These are phyloP conservation scores for Schizothecium vesticola DNA, from an alignment of 495 filamentous ascomycete species.

Conservation along the genomic window DNA sequence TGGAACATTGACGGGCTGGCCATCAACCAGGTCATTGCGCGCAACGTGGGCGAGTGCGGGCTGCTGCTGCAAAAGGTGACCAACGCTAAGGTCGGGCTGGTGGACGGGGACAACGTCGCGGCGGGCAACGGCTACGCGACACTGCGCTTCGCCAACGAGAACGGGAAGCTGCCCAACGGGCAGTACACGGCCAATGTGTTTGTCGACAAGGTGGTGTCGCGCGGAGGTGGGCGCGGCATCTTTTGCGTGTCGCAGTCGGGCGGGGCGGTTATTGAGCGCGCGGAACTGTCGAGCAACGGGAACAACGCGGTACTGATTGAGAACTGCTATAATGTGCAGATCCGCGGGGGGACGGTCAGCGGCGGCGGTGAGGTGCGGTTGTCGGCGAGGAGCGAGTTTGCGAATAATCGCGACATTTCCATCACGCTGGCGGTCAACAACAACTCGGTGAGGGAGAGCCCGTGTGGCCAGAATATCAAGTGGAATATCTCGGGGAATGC, in stretches of 20 bases:
- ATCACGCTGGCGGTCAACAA: conserved; percentile 37
- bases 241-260: conserved; percentile 46
- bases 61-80: conserved; percentile 39
- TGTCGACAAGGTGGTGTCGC: conserved; percentile 40
- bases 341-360: conserved; percentile 37
- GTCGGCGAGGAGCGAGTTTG: conserved; percentile 38
- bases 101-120: conserved; percentile 43
- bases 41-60: conserved; percentile 41
- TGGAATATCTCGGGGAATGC: conserved; percentile 37
- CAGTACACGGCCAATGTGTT: conserved; percentile 39
- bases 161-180: conserved; percentile 34
- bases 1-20: conserved; percentile 44
- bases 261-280: conserved; percentile 30
- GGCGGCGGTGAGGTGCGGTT: conserved; percentile 44
- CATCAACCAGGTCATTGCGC: conserved; percentile 38
- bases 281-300: conserved; percentile 40
- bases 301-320: conserved; percentile 46
- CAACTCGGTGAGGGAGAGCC: conserved; percentile 38
- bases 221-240: conserved; percentile 42
- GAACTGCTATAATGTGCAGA: conserved; percentile 43
- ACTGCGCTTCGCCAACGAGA: conserved; percentile 42
- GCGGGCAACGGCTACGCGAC: conserved; percentile 43
- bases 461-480: conserved; percentile 39
- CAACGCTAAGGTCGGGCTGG: conserved; percentile 38
- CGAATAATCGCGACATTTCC: conserved; percentile 37